These are phyloP conservation scores for Diaporthe citriasiana DNA, from an alignment of 2,329 filamentous ascomycete genomes.

Conservation along the genomic window DNA sequence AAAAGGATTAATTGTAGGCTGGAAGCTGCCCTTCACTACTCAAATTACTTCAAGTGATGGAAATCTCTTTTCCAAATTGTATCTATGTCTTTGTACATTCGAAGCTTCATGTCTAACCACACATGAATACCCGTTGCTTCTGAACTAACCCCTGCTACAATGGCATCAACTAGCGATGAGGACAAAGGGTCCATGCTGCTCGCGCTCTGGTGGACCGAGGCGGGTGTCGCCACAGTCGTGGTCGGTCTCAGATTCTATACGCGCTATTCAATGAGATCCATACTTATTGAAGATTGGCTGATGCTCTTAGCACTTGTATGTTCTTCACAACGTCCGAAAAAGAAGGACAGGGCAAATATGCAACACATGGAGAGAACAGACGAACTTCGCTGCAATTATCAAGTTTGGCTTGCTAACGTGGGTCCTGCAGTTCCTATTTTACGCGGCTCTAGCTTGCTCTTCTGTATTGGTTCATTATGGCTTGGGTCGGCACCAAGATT, in stretches of 20 bases:
- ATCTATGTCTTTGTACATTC: too few species aligned
- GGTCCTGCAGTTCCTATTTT: neutral
- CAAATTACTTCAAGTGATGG: too few species aligned
- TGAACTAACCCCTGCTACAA: neutral
- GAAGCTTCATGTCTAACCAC: too few species aligned
- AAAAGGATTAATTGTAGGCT: neutral
- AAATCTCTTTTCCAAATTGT: too few species aligned
- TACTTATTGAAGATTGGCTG: conserved; percentile 23
- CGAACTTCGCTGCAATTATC: neutral
- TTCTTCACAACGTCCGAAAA: neutral
- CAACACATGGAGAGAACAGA: neutral
- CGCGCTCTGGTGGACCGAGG: conserved; percentile 1
- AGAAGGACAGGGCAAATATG: neutral
- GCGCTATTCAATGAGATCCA: conserved; percentile 9
- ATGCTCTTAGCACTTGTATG: conserved; percentile 18
- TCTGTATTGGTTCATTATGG: conserved; percentile 16
- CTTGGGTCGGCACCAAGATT: conserved; percentile 5
- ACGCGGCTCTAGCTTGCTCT: neutral
- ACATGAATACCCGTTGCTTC: neutral
- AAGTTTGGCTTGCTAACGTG: neutral
- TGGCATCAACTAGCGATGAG: neutral
- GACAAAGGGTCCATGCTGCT: conserved; percentile 18
- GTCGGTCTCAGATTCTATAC: conserved; percentile 17
- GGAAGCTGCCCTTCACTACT: too few species aligned
- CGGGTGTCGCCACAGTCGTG: neutral